Base-by-base conservation (phyloP, 192 early-diverging fungal species). In the Entomortierella beljakovae region DNA sequence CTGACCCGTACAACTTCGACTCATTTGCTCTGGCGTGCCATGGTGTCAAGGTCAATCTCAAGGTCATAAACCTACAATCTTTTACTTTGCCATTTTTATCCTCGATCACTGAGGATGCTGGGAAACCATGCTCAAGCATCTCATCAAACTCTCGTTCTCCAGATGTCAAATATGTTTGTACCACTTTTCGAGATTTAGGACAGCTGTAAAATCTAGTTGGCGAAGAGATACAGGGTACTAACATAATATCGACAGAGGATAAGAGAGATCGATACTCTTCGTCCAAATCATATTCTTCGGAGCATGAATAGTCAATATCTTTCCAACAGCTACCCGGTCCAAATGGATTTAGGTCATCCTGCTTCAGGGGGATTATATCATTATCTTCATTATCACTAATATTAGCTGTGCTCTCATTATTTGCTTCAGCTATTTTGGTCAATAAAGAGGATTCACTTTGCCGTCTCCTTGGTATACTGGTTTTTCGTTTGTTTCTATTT, bases 21-120 rank as follows among this genome's bases (percentile, higher is more conserved):
- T 84, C 83, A 16, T 70, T 68, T 8, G 79, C 83, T 29, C 83
- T 72, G 43, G 68, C 73, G 55, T 81, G 73, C 71, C 77, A 83
- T 6, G 82, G 82, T 0, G 82, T 83, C 54, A 83, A 43, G 1
- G 82, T 83, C 31, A 83, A 26, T 23, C 82, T 60, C 25, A 83
- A 57, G 0, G 82, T 83, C 52, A 80, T 61, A 49, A 70, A 77
- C 7, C 66, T 28, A 10, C 65, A 63, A 26, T 63, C 54, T 23
- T 63, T 54, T 0, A 49, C 26, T 18, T 20, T 74, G 28, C 62
- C 70, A 23, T 65, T 51, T 20, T 48, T 57, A 40, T 63, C 46
- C 18, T 71, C 68, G 8, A 66, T 43, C 7, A 64, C 32, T 4
- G 37, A 32, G 3, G 23, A 49, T 6, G 59, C 62, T 20, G 71